Conservation (phyloP, 192 early-diverging fungal species). For the Pecoramyces ruminantium region DNA sequence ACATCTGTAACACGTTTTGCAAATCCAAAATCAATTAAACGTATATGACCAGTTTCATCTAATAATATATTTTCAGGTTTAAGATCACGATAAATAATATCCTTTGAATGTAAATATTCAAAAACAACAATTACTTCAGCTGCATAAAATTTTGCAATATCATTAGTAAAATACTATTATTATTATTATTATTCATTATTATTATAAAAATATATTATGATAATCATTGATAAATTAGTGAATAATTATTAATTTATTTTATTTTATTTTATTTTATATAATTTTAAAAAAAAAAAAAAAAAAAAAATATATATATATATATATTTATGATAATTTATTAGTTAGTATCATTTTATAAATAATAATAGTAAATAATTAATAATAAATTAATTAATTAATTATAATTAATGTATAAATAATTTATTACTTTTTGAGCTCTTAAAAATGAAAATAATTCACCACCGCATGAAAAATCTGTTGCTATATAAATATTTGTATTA, state of each 20-base stretch:
- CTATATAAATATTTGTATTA: slow-evolving; percentile 75
- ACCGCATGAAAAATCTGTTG: slow-evolving; percentile 89
- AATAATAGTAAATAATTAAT: too few relatives aligned
- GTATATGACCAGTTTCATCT: slow-evolving; percentile 57
- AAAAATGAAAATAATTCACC: slow-evolving; percentile 75
- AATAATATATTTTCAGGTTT: slow-evolving; percentile 78
- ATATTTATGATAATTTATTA: too few relatives aligned
- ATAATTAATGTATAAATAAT: too few relatives aligned
- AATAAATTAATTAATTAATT: too few relatives aligned
- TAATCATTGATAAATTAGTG: too few relatives aligned
- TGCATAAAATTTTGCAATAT: slow-evolving; percentile 77
- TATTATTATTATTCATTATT: not conserved
- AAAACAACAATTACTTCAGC: slow-evolving; percentile 76
- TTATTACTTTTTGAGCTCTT: slow-evolving; percentile 55
- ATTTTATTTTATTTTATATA: too few relatives aligned
- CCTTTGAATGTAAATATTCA: slow-evolving; percentile 70
- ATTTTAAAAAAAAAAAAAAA: too few relatives aligned
- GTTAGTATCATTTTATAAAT: too few relatives aligned
- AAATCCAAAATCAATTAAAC: slow-evolving; percentile 14
- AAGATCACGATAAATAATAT: slow-evolving; percentile 81
- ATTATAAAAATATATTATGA: too few relatives aligned
- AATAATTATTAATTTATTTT: too few relatives aligned
- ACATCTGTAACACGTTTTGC: slow-evolving; percentile 41
- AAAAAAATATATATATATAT: too few relatives aligned
- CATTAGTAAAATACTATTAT: slow-evolving; percentile 69